Base-by-base conservation (phyloP, 805 yeast species). In the Barnettozyma vustinii region DNA sequence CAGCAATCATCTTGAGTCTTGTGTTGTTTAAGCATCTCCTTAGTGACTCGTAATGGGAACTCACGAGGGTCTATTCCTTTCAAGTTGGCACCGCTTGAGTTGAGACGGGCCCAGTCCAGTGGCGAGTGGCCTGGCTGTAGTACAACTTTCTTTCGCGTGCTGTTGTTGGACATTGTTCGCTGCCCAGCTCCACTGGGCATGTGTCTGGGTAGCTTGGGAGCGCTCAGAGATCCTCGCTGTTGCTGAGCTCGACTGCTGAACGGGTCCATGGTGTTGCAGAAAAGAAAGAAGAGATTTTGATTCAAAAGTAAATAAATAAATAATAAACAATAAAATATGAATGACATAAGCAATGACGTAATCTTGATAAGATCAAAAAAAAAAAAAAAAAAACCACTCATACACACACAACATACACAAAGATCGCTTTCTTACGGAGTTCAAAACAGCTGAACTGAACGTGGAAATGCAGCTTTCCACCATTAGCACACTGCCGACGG, bases 111-210 rank as follows among this genome's bases (percentile, higher is more conserved):
- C 96, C 96, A 88, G 62, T 88, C 96, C 52, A 88, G 65, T 0
- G 95, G 91, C 2, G 96, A 88, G 59, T 82, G 87, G 1, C 96
- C 95, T 0, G 94, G 95, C 40, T 75, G 71, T 16, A 88, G 70
- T 0, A 66, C 72, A 4, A 87, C 91, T 57, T 88, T 87, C 45
- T 63, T 65, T 13, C 83, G 65, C 13, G 56, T 37, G 16, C 47
- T 47, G 21, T 39, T 62, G 37, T 46, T 61, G 56, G 19, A 53
- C 47, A 9, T 61, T 49, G 42, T 50, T 50, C 19, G 39, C 21
- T 13, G 53, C 49, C n/a, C 59, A 57, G 41, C 39, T 9, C 39
- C 39, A 18, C 5, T 15, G 12, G 33, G 33, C 33, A 57, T 10
- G 39, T 36, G 21, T 36, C 15, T 36, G 21, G 39, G 21, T 19